A percentile compares a stretch with the other conserved stretches of the same genome.
These are phyloP conservation scores for Podochytrium sp. DNA, from an alignment of 192 early-diverging fungal species.

Conservation along the genomic window DNA sequence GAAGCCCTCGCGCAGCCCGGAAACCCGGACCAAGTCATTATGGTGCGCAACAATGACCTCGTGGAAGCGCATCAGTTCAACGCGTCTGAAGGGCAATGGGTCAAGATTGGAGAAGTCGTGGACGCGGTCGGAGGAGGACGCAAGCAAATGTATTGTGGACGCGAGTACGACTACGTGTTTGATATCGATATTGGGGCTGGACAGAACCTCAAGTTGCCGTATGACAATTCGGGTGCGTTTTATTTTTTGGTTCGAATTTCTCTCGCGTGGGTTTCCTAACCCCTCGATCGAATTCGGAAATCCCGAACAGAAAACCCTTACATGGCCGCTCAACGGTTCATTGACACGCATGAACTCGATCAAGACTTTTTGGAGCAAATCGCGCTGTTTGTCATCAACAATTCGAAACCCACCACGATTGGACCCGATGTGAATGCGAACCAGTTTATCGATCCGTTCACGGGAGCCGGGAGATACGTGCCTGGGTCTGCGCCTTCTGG, in stretches of 20 bases:
- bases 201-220: slow-evolving; percentile 89
- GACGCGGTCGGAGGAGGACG: slow-evolving; percentile 77
- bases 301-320: slow-evolving; percentile 85
- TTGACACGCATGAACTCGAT: slow-evolving; percentile 77
- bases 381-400: slow-evolving; percentile 90
- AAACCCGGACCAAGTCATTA: slow-evolving; percentile 83
- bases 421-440: slow-evolving; percentile 37
- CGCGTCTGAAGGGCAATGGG: slow-evolving; percentile 63
- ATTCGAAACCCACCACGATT: slow-evolving; percentile 69
- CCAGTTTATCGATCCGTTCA: slow-evolving; percentile 65
- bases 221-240: slow-evolving; percentile 74
- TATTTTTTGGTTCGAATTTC: neutral
- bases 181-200: slow-evolving; percentile 92
- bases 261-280: neutral
- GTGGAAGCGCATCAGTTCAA: slow-evolving; percentile 94
- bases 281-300: too few species aligned
- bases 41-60: slow-evolving; percentile 74
- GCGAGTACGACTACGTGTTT: slow-evolving; percentile 98
- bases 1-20: slow-evolving; percentile 51
- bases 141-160: slow-evolving; percentile 82
- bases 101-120: slow-evolving; percentile 91
- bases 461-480: slow-evolving; percentile 47
- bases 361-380: slow-evolving; percentile 91
- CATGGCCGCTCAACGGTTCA: slow-evolving; percentile 88
- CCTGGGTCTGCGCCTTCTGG: slow-evolving; percentile 8